Conservation (phyloP, 2,329 filamentous ascomycete species). For the Beauveria scarabaeidicola region DNA sequence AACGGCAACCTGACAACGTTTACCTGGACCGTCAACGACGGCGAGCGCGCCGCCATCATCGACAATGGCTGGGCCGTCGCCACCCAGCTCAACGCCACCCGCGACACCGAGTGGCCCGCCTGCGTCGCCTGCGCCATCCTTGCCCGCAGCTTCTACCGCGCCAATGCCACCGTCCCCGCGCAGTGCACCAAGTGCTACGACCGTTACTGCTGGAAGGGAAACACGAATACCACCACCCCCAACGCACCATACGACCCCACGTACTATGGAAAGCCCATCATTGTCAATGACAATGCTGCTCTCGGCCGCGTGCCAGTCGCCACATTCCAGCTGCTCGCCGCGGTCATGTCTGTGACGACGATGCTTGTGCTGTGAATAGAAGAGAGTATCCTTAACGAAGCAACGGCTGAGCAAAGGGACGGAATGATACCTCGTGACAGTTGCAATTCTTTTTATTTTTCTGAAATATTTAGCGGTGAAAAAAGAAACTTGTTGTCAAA, state of each 20-base stretch:
- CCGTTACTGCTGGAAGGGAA: constrained; percentile 82
- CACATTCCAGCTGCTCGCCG: constrained; percentile 20
- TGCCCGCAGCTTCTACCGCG: constrained; percentile 59
- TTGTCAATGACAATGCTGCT: constrained; percentile 6
- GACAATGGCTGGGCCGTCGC: constrained; percentile 71
- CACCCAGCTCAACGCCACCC: constrained; percentile 67
- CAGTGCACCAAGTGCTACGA: constrained; percentile 66
- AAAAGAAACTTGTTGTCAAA: too few relatives aligned
- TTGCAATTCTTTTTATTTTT: too few relatives aligned
- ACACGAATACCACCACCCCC: constrained; percentile 24
- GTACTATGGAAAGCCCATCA: constrained; percentile 9
- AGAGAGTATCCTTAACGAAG: too few relatives aligned
- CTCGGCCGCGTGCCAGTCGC: constrained; percentile 24
- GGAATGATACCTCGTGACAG: too few relatives aligned
- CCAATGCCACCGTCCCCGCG: constrained; percentile 53
- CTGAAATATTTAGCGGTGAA: too few relatives aligned
- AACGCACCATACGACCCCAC: constrained; percentile 32
- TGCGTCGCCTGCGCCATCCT: constrained; percentile 80
- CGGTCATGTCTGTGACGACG: constrained; percentile 17
- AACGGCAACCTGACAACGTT: constrained; percentile 69
- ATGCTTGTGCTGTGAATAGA: not conserved
- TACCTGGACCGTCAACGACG: constrained; percentile 50
- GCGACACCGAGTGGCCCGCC: constrained; percentile 61
- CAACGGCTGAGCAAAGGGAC: too few relatives aligned
- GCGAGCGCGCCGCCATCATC: constrained; percentile 64